These are phyloP conservation scores for Botryobasidium botryosum DNA, from an alignment of 768 basidiomycete species.

Conservation along the genomic window DNA sequence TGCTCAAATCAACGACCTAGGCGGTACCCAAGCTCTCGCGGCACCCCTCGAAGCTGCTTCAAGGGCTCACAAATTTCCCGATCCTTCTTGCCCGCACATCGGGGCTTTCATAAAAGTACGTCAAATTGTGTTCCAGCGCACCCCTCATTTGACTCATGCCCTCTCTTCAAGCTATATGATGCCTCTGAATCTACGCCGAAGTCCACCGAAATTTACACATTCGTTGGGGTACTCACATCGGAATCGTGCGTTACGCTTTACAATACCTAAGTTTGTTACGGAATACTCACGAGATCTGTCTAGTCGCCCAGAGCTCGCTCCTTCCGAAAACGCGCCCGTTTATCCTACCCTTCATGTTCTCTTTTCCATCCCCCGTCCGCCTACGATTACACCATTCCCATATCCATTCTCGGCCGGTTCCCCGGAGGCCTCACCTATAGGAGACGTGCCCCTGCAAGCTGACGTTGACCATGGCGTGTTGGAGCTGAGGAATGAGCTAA, in stretches of 20 bases:
- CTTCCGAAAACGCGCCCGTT: conserved; percentile 12
- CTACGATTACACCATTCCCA: conserved; percentile 18
- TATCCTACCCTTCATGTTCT: conserved; percentile 30
- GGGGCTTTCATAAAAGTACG: conserved; percentile 57
- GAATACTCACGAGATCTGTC: neutral
- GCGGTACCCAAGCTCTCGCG: neutral
- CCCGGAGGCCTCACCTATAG: neutral
- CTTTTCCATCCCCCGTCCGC: conserved; percentile 29
- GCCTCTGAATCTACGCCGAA: conserved; percentile 44
- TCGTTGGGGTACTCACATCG: conserved; percentile 54
- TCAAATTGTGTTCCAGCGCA: neutral
- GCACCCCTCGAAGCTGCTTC: neutral
- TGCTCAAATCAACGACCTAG: neutral
- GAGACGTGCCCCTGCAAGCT: no score
- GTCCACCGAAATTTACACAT: conserved; percentile 44
- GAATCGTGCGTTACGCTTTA: conserved; percentile 35
- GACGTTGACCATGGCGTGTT: neutral
- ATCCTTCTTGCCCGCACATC: conserved; percentile 35
- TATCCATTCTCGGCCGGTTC: conserved; percentile 2
- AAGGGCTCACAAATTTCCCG: conserved; percentile 46
- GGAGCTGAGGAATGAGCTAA: conserved; percentile 24
- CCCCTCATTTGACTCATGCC: neutral
- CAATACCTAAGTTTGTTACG: neutral
- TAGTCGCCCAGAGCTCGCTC: neutral
- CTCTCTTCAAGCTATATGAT: conserved; percentile 7